Conservation (phyloP, 2,329 filamentous ascomycete genomes). For the Didymella lethalis region DNA sequence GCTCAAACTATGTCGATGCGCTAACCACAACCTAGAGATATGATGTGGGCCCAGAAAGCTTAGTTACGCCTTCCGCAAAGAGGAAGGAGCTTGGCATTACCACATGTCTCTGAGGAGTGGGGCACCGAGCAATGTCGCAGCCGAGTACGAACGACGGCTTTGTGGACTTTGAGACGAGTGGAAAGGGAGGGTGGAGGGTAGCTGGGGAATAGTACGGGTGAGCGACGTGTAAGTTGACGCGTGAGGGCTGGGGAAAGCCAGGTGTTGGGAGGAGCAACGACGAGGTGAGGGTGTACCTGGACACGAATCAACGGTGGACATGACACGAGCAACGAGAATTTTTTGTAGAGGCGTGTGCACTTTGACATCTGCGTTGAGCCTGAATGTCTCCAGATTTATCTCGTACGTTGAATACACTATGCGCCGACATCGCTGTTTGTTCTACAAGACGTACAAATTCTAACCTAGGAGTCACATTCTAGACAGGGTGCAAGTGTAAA, state of each 20-base stretch:
- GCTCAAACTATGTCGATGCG: background rate
- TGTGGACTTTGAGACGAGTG: slow-evolving; percentile 2
- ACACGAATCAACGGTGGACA: slow-evolving; percentile 13
- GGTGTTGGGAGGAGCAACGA: background rate
- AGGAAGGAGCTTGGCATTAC: slow-evolving; percentile 23
- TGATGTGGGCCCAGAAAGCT: slow-evolving; percentile 20
- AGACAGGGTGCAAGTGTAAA: background rate
- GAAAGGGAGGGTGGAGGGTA: slow-evolving; percentile 10
- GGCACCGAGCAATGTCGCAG: slow-evolving; percentile 1
- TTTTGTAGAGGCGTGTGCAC: slow-evolving; percentile 20
- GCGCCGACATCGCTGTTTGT: slow-evolving; percentile 19
- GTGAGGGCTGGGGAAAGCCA: background rate
- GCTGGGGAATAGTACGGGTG: slow-evolving; percentile 7
- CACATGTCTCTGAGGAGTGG: slow-evolving; percentile 8
- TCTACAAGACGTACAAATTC: slow-evolving; percentile 15
- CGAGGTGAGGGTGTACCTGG: background rate
- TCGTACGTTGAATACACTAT: slow-evolving; percentile 14
- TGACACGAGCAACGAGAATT: slow-evolving; percentile 16
- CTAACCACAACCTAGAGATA: background rate
- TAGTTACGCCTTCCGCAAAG: slow-evolving; percentile 15
- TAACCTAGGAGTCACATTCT: slow-evolving; percentile 9
- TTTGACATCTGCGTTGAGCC: slow-evolving; percentile 10
- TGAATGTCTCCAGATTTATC: slow-evolving; percentile 12
- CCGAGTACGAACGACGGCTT: slow-evolving; percentile 8
- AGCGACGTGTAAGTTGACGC: background rate